Evolutionary conservation across 495 filamentous ascomycete genomes (phyloP), one percentile per base, ranked within the genome.

Genomic region (Talaromyces stipitatus): DNA sequence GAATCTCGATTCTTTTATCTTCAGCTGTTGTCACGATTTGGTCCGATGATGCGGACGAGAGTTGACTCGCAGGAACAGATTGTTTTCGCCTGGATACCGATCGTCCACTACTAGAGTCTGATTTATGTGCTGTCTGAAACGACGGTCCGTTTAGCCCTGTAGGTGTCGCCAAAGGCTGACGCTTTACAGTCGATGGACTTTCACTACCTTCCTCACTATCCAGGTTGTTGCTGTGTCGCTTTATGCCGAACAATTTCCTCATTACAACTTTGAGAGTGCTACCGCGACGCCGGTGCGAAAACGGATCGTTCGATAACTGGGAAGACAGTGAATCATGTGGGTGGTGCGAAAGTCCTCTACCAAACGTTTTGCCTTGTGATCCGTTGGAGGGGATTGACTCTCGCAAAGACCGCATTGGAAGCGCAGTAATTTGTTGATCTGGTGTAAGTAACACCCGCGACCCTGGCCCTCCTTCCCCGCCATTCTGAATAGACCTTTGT

Each of bases 241-340:
- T 76, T 3, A 71, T 63, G 20, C 67, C 75, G 62, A 78, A 78
- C 23, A 78, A 72, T 61, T 72, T 78, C 36, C 71, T 69, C 75
- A 78, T 78, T 10, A 78, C 75, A 2, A 71, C 76, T 55, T 74
- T 76, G 43, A 76, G 54, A 1, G 75, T 75, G 54, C 73, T 78
- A 9, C 70, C 75, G 0, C 69, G 74, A 8, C 75, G 71, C 24
- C 75, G 75, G 54, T 73, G 70, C 18, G 57, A 56, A 11, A 63
- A 27, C 0, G 66, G 41, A 18, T 58, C 52, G n/a, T 57, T 48
- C 28, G 52, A 58, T 29, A 52, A 8, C 4, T 43, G 20, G 26
- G 43, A 52, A 36, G 60, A 59, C n/a, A 50, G 22, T 4, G 59
- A 58, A 16, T 14, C 26, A 20, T 45, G 58, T 16, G 43, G 47